Conservation (phyloP, 305 asterid species). For the Fraxinus xanthoxyloides region DNA sequence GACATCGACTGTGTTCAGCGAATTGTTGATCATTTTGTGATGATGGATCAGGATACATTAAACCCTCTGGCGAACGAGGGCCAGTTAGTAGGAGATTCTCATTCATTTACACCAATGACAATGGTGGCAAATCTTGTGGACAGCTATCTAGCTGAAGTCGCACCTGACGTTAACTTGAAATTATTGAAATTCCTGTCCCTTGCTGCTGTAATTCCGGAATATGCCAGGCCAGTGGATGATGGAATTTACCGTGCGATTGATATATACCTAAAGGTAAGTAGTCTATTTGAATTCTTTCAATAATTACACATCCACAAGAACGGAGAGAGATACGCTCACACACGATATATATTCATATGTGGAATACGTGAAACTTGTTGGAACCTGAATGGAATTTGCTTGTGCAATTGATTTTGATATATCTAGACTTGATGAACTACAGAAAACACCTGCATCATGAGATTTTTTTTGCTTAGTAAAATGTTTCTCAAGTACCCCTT, state of each 20-base stretch:
- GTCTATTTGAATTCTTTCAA: conserved; percentile 1
- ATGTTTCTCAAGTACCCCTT: not conserved
- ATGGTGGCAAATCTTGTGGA: conserved; percentile 45
- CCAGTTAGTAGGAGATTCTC: conserved; percentile 23
- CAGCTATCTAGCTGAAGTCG: conserved; percentile 51
- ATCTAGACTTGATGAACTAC: not conserved
- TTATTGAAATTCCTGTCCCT: conserved; percentile 36
- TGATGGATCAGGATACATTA: conserved; percentile 24
- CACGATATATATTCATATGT: not conserved
- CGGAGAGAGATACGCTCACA: not conserved
- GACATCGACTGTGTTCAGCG: conserved; percentile 51
- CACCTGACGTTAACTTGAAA: conserved; percentile 48
- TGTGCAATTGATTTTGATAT: not conserved
- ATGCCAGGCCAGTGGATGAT: conserved; percentile 42
- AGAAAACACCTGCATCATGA: not conserved
- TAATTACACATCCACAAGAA: not conserved
- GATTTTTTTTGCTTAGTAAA: not conserved
- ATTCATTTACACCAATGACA: conserved; percentile 19
- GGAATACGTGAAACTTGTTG: not conserved
- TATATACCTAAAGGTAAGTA: conserved; percentile 44
- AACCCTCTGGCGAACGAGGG: conserved; percentile 22
- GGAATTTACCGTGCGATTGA: conserved; percentile 55
- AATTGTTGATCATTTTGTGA: conserved; percentile 45
- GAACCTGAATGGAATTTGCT: not conserved
- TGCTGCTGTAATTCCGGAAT: conserved; percentile 45